These are phyloP conservation scores for Fraxinus greggii DNA, from an alignment of 305 asterid genomes.

Conservation along the genomic window DNA sequence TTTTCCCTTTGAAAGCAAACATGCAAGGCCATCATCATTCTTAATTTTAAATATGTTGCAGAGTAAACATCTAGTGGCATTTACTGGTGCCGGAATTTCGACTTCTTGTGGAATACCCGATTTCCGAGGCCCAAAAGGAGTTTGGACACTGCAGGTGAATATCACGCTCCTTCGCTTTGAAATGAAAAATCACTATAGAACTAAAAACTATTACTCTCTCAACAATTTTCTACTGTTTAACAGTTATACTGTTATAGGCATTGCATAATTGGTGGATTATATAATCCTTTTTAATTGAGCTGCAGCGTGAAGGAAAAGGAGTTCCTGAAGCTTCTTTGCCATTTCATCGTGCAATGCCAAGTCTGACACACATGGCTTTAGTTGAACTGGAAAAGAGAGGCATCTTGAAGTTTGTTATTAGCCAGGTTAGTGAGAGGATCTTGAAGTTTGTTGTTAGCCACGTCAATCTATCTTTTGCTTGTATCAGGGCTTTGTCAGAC, in stretches of 20 bases:
- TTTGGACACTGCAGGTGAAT: conserved; percentile 95
- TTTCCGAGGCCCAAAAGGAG: conserved; percentile 97
- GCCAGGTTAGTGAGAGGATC: conserved; percentile 57
- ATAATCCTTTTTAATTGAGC: conserved; percentile 18
- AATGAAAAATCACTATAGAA: conserved; percentile 9
- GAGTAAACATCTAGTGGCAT: conserved; percentile 95
- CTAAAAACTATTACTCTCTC: neutral
- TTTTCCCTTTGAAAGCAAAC: conserved; percentile 2
- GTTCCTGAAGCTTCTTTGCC: conserved; percentile 93
- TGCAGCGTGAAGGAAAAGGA: conserved; percentile 84
- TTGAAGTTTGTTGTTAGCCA: neutral
- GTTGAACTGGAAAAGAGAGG: conserved; percentile 92
- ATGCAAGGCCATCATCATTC: conserved; percentile 1
- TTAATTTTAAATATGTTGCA: conserved; percentile 33
- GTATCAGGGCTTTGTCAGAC: neutral
- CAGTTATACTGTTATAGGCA: neutral
- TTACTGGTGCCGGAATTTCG: conserved; percentile 98
- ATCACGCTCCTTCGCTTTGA: neutral
- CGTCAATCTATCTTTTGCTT: neutral
- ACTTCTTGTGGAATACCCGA: conserved; percentile 99
- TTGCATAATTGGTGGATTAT: neutral
- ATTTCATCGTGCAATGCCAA: conserved; percentile 92
- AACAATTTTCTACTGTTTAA: neutral
- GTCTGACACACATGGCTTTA: conserved; percentile 90
- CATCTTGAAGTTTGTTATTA: conserved; percentile 75